Percentiles rank a stretch among this genome's conserved stretches.
These are phyloP conservation scores for Fusarium buharicum DNA, from an alignment of 2,329 filamentous ascomycete genomes.

Conservation along the genomic window DNA sequence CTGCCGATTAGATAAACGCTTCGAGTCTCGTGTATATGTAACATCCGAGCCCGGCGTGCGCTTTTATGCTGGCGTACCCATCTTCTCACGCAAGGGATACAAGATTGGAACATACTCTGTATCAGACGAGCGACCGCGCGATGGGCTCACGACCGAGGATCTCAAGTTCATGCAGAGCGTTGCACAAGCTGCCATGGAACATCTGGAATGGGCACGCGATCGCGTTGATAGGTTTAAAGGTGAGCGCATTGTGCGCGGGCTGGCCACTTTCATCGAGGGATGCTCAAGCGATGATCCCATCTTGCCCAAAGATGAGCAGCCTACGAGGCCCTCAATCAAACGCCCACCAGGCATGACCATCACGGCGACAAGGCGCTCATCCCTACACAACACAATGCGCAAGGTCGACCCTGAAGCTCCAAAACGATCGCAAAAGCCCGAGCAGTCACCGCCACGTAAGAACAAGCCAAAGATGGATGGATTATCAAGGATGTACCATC, in stretches of 20 bases:
- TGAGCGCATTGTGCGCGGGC: constrained; percentile 64
- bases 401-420: constrained; percentile 17
- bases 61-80: constrained; percentile 63
- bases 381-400: constrained; percentile 16
- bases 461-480: constrained; percentile 33
- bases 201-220: constrained; percentile 66
- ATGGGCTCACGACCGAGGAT: constrained; percentile 60
- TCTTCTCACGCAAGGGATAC: constrained; percentile 63
- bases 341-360: constrained; percentile 38
- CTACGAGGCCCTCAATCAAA: constrained; percentile 10
- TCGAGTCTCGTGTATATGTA: constrained; percentile 49
- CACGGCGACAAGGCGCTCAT: constrained; percentile 20
- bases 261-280: constrained; percentile 65
- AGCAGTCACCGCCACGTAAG: neutral
- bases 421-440: neutral
- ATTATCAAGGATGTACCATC: constrained; percentile 43
- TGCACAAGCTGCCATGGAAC: constrained; percentile 66
- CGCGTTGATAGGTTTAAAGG: constrained; percentile 63
- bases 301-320: constrained; percentile 17
- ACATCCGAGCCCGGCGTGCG: constrained; percentile 47
- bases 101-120: constrained; percentile 71
- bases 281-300: constrained; percentile 49
- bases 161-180: constrained; percentile 67
- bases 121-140: constrained; percentile 65
- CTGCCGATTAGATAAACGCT: constrained; percentile 48